Evolutionary conservation across 305 asterid species (phyloP).

Genomic region (Solanum hybrid): DNA sequence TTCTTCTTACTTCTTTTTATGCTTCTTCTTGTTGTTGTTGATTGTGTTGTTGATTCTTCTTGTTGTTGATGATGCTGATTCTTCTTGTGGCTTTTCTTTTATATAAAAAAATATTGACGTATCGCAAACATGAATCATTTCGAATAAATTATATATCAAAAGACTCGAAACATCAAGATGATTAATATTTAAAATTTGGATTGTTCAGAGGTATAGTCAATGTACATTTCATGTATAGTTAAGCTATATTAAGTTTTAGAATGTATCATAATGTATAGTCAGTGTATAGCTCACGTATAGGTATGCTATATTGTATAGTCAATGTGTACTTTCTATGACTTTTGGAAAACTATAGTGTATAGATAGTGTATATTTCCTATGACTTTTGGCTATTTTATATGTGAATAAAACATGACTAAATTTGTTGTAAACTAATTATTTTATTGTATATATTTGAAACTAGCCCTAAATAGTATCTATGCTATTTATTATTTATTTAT

Average conservation of each 20-base stretch:
- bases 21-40: neutral
- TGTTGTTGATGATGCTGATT: neutral
- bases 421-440: neutral
- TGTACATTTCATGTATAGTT: too few species aligned
- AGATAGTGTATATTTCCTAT: neutral
- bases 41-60: neutral
- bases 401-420: neutral
- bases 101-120: too few species aligned
- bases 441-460: neutral
- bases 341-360: neutral
- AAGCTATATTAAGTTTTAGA: neutral
- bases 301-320: neutral
- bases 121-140: neutral
- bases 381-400: neutral
- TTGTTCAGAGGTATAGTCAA: neutral
- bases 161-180: too few species aligned
- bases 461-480: neutral
- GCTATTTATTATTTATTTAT: neutral
- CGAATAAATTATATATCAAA: too few species aligned
- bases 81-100: neutral
- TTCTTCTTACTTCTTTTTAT: neutral
- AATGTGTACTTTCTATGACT: neutral
- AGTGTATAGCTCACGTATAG: neutral
- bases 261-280: neutral
- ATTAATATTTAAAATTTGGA: too few species aligned